Base-by-base conservation (phyloP, 129 eudicot genomes). In the Pseudognaphalium luteoalbum region DNA sequence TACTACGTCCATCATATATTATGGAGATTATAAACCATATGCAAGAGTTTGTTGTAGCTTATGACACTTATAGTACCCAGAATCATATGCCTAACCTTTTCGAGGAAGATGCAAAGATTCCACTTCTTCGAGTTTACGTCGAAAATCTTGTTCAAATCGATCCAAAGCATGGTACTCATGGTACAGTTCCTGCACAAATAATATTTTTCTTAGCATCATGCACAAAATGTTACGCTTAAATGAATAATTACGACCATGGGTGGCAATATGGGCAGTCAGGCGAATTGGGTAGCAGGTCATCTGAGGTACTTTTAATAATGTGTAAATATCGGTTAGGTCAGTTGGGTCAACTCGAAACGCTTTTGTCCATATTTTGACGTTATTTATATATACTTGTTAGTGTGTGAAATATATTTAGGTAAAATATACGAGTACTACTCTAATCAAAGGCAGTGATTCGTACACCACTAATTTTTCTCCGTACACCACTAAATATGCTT, bases 61-160 rank as follows among this genome's bases (percentile, higher is more conserved):
- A 10, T 19, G 15, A 41, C 6, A 61, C 6, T 25, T 60, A 34
- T 29, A 9, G 32, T 60, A 10, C n/a, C 12, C 32, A 30, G 28
- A 61, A 42, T 7, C 19, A 29, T 17, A 9, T 20, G 21, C 20
- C 83, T 59, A 50, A 93, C 98, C 98, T 89, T 85, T 88, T 39
- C 92, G 91, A 81, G 96, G 96, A 67, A 94, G 96, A 88, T 87
- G 82, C 54, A 94, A 83, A n/a, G 98, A 88, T 81, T 91, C 91
- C 59, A 86, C 78, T 84, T 94, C 98, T 42, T 94, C 98, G 11
- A 88, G 82, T 82, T 94, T 91, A 60, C 85, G 85, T 58, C 82
- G 87, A 80, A 81, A 91, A 76, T 94, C 96, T 81, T 85, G 93
- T 70, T 91, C 96, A 78, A 89, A 94, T 81, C 98, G 83, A 81